Evolutionary conservation across 352 stramenopile genomes (phyloP).

Genomic region (Halophytophthora batemanensis): DNA sequence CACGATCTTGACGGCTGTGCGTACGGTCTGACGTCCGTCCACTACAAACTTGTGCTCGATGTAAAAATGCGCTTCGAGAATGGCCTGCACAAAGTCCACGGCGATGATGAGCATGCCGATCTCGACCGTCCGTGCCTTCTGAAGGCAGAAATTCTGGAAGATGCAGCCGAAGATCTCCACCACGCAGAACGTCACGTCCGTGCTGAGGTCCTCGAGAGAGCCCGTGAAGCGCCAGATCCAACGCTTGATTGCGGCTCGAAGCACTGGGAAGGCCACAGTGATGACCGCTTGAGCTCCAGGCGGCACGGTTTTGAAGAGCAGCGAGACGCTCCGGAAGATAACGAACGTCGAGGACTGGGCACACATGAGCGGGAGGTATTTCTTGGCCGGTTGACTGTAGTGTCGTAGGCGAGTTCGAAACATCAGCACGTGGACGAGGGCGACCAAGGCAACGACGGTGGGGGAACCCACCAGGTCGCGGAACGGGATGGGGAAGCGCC

Average conservation of each 20-base stretch:
- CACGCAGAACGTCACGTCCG: conserved; percentile 32
- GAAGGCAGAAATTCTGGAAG: conserved; percentile 28
- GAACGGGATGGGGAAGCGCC: conserved; percentile 16
- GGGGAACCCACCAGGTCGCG: conserved; percentile 8
- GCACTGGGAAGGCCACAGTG: conserved; percentile 12
- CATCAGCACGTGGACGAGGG: neutral
- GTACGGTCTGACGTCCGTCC: conserved; percentile 4
- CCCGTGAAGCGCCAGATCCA: conserved; percentile 16
- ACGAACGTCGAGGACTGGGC: conserved; percentile 13
- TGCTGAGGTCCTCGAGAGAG: conserved; percentile 29
- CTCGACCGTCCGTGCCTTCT: conserved; percentile 9
- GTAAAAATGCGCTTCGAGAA: conserved; percentile 16
- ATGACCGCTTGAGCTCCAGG: conserved; percentile 16
- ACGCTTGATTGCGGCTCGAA: conserved; percentile 19
- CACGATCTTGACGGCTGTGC: conserved; percentile 15
- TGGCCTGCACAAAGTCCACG: conserved; percentile 14
- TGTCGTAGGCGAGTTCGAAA: neutral
- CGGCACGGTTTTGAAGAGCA: conserved; percentile 15
- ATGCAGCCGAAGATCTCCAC: conserved; percentile 27
- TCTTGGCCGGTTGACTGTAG: neutral
- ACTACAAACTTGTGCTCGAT: conserved; percentile 13
- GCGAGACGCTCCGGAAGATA: conserved; percentile 18
- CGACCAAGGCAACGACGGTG: neutral
- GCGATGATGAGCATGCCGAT: conserved; percentile 19
- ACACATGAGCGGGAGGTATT: conserved; percentile 6